Conservation (phyloP, 2,329 filamentous ascomycete species). For the Aspergillus intermedius region DNA sequence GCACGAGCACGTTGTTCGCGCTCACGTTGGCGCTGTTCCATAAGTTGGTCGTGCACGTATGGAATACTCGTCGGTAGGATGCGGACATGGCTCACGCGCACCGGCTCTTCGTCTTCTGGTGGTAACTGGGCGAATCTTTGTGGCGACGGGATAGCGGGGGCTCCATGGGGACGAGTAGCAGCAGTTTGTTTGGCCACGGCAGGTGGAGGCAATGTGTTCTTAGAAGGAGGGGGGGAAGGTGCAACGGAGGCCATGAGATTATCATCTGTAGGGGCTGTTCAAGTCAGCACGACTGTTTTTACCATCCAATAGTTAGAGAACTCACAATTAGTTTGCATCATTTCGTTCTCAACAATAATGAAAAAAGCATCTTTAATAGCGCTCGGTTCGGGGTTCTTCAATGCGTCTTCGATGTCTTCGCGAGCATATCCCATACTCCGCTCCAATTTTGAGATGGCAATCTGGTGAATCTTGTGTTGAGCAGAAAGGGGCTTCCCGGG, state of each 20-base stretch:
- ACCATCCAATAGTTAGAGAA: constrained; percentile 16
- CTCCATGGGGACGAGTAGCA: constrained; percentile 13
- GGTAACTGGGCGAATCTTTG: constrained; percentile 17
- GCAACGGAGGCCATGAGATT: constrained; percentile 23
- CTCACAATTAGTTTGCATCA: constrained; percentile 93
- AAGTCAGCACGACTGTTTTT: background rate
- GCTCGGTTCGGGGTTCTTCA: constrained; percentile 86
- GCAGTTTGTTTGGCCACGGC: constrained; percentile 10
- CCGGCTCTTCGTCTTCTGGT: constrained; percentile 31
- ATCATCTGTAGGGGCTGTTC: constrained; percentile 31
- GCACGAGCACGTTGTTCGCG: constrained; percentile 23
- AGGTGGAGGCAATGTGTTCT: constrained; percentile 13
- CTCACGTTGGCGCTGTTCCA: constrained; percentile 53
- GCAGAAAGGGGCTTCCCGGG: constrained; percentile 70
- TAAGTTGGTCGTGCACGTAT: constrained; percentile 82
- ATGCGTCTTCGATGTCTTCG: constrained; percentile 87
- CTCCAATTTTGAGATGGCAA: constrained; percentile 90
- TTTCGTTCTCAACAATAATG: constrained; percentile 94
- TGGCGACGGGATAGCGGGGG: constrained; percentile 2
- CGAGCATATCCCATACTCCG: constrained; percentile 97
- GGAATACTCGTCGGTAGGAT: constrained; percentile 88
- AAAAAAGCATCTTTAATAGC: constrained; percentile 98
- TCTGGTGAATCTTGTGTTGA: constrained; percentile 83
- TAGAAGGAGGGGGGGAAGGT: constrained; percentile 25
- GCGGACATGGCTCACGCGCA: constrained; percentile 76